A percentile compares a stretch with the other conserved stretches of the same genome.
phyloP scores from a whole-genome alignment of 768 basidiomycete genomes.

The Paxillus rubicundulus region DNA sequence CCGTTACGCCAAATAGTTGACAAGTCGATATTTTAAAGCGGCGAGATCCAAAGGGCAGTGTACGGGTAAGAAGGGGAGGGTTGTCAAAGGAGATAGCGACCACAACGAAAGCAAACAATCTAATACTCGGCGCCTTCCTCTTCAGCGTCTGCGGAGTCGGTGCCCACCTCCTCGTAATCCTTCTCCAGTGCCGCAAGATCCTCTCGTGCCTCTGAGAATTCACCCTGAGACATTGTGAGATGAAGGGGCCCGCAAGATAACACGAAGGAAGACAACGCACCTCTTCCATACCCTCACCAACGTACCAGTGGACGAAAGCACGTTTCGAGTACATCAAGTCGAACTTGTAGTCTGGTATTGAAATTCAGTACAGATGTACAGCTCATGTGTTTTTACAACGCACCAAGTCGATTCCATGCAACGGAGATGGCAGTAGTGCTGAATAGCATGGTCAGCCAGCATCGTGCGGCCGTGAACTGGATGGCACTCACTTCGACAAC shows the following conservation, averaged over 20 bases:
- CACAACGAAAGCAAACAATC: conserved; percentile 6
- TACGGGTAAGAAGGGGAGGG: background rate
- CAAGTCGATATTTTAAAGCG: conserved; percentile 8
- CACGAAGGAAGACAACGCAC: conserved; percentile 27
- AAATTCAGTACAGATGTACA: conserved; percentile 6
- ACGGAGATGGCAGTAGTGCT: conserved; percentile 92
- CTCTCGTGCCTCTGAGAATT: conserved; percentile 97
- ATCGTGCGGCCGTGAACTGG: background rate
- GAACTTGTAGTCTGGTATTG: conserved; percentile 83
- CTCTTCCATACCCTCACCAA: conserved; percentile 99
- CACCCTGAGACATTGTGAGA: conserved; percentile 53
- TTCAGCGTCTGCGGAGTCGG: conserved; percentile 71
- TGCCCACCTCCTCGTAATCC: conserved; percentile 89
- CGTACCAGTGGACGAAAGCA: conserved; percentile 92
- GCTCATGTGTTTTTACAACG: conserved; percentile 12
- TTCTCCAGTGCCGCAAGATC: conserved; percentile 97
- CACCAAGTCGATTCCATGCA: conserved; percentile 87
- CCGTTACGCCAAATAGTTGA: conserved; percentile 8
- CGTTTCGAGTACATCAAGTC: conserved; percentile 97
- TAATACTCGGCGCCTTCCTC: conserved; percentile 58
- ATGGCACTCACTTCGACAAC: conserved; percentile 73
- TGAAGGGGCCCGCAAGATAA: background rate
- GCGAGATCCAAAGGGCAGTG: conserved; percentile 4
- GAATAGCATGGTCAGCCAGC: conserved; percentile 3
- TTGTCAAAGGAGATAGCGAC: background rate